Percentiles rank a stretch among this genome's conserved stretches.
These are phyloP conservation scores for Elaeis guineensis DNA, from an alignment of 176 grass and related monocot genomes.

Conservation along the genomic window DNA sequence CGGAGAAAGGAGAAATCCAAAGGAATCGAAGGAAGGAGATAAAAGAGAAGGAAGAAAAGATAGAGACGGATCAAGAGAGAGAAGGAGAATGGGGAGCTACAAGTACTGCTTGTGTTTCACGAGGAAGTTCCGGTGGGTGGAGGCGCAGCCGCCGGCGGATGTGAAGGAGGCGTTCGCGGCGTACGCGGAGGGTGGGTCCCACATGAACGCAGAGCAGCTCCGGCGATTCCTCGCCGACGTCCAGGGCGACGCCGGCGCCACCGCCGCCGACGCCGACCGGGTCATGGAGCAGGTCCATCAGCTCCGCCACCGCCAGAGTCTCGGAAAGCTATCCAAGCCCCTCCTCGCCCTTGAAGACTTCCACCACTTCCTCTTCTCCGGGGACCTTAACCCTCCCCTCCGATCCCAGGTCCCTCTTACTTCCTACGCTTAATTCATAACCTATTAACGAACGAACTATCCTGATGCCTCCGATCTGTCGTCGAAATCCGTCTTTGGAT, in stretches of 20 bases:
- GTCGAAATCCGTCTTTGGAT: too few species aligned
- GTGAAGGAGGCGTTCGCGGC: constrained; percentile 43
- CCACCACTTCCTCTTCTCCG: constrained; percentile 63
- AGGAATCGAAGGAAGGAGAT: too few species aligned
- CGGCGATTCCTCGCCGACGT: constrained; percentile 40
- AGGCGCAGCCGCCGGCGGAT: constrained; percentile 55
- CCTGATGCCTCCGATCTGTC: background rate
- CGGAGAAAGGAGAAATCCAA: too few species aligned
- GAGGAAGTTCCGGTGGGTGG: constrained; percentile 46
- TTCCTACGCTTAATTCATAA: background rate
- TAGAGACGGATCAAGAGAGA: background rate
- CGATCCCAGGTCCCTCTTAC: constrained; percentile 26
- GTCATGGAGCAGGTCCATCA: constrained; percentile 27
- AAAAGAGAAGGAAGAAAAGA: too few species aligned
- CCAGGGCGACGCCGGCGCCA: constrained; percentile 11
- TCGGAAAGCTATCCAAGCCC: constrained; percentile 28
- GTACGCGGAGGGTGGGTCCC: constrained; percentile 35
- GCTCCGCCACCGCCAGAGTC: constrained; percentile 42
- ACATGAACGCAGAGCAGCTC: constrained; percentile 62
- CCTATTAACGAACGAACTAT: too few species aligned
- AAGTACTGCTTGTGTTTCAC: constrained; percentile 86
- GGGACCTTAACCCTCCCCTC: constrained; percentile 62
- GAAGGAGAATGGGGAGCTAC: constrained; percentile 46
- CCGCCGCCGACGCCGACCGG: constrained; percentile 20
- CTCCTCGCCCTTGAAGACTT: constrained; percentile 61